Evolutionary conservation across 2,329 filamentous ascomycete genomes (phyloP).

Genomic region (Endocalyx cinctus): DNA sequence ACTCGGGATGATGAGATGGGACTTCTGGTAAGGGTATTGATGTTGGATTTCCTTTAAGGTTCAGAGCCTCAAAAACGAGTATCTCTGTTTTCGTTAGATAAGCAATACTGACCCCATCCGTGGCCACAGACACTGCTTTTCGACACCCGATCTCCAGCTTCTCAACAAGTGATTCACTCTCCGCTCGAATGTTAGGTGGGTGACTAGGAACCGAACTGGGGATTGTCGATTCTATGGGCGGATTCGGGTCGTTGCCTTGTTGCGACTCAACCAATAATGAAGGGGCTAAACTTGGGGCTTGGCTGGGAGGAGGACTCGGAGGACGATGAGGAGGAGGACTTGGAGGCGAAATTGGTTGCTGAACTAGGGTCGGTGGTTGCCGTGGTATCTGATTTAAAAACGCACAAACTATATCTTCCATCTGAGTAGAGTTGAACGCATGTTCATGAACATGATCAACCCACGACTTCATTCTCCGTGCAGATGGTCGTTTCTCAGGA

Average conservation of each 20-base stretch:
- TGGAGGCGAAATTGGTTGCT: neutral
- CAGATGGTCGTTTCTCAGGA: neutral
- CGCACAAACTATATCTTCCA: neutral
- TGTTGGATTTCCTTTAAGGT: neutral
- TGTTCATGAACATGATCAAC: conserved; percentile 1
- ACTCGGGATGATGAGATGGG: no score
- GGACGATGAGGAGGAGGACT: no score
- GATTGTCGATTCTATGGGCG: neutral
- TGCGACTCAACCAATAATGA: neutral
- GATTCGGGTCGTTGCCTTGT: neutral
- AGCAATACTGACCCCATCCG: neutral
- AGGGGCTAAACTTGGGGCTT: neutral
- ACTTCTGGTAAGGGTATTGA: neutral
- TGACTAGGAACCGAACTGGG: neutral
- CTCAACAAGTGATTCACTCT: neutral
- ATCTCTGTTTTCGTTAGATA: neutral
- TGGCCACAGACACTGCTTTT: neutral
- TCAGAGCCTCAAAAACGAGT: neutral
- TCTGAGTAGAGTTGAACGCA: neutral
- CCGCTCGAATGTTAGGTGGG: neutral
- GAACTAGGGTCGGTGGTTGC: neutral
- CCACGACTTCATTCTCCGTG: neutral
- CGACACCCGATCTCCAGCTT: neutral
- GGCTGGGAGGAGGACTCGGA: no score
- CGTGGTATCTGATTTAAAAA: neutral